Evolutionary conservation across 2,329 filamentous ascomycete species (phyloP).

Genomic region (Myriosclerotinia curreyana): DNA sequence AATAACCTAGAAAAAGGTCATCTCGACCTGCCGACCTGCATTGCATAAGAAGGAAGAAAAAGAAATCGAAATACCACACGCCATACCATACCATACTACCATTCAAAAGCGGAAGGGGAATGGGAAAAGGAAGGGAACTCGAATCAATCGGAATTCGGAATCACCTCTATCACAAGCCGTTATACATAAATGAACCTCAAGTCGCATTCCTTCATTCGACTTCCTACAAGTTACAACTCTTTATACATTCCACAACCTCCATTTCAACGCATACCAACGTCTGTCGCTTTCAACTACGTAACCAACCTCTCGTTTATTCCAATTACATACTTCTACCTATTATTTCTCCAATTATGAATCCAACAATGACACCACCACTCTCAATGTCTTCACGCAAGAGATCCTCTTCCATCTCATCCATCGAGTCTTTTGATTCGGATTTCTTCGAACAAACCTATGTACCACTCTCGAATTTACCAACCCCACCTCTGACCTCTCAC

Average conservation of each 20-base stretch:
- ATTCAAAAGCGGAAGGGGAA: neutral
- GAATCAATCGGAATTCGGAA: too few relatives aligned
- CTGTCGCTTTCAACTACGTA: neutral
- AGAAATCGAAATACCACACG: neutral
- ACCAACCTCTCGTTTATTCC: slow-evolving; percentile 12
- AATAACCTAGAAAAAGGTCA: neutral
- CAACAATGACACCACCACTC: slow-evolving; percentile 28
- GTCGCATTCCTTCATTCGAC: neutral
- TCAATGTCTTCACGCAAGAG: slow-evolving; percentile 26
- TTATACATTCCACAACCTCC: neutral
- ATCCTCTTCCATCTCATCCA: slow-evolving; percentile 26
- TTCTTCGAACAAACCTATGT: slow-evolving; percentile 59
- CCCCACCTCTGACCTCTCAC: slow-evolving; percentile 54
- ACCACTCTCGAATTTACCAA: slow-evolving; percentile 65
- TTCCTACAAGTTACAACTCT: slow-evolving; percentile 1
- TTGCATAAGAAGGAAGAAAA: neutral
- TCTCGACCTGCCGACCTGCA: neutral
- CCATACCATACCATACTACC: too few relatives aligned
- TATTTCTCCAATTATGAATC: slow-evolving; percentile 9
- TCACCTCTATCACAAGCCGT: slow-evolving; percentile 1
- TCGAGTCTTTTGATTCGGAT: slow-evolving; percentile 45
- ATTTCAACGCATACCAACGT: slow-evolving; percentile 3
- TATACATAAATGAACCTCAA: neutral
- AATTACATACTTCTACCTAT: neutral
- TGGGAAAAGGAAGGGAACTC: too few relatives aligned